phyloP scores from a whole-genome alignment of 2,329 filamentous ascomycete genomes.

The Akanthomyces muscarius region DNA sequence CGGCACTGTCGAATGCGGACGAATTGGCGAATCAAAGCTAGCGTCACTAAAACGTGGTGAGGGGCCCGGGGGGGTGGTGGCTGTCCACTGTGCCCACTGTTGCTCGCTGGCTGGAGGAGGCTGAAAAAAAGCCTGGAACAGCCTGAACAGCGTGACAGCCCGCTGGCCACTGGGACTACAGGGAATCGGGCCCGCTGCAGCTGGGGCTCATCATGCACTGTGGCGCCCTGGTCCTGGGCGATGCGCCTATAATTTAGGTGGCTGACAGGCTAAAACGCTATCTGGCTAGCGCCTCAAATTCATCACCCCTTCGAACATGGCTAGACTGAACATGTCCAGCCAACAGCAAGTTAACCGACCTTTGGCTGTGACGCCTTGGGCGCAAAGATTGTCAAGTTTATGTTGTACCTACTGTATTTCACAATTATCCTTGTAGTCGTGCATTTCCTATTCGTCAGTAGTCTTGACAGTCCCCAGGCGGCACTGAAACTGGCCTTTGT shows the following conservation, averaged over 20 bases:
- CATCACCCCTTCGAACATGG: neutral
- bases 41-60: constrained; percentile 24
- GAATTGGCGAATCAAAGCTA: constrained; percentile 26
- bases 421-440: no score
- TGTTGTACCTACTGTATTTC: no score
- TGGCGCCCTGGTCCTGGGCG: neutral
- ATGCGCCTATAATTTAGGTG: neutral
- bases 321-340: neutral
- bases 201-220: neutral
- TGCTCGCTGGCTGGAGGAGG: neutral
- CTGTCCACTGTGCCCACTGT: neutral
- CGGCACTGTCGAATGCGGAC: neutral
- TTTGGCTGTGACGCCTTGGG: neutral
- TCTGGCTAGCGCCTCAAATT: neutral
- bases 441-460: no score
- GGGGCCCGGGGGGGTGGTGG: neutral
- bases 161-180: neutral
- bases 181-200: constrained; percentile 2
- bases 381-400: neutral
- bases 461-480: no score
- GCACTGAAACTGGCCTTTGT: no score
- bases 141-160: neutral
- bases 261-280: no score
- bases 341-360: no score
- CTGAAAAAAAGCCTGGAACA: neutral